Evolutionary conservation across 1,139 yeast genomes (phyloP), one percentile per base, ranked within the genome.

Genomic region (Chernovozyma sophiae-reginae): DNA sequence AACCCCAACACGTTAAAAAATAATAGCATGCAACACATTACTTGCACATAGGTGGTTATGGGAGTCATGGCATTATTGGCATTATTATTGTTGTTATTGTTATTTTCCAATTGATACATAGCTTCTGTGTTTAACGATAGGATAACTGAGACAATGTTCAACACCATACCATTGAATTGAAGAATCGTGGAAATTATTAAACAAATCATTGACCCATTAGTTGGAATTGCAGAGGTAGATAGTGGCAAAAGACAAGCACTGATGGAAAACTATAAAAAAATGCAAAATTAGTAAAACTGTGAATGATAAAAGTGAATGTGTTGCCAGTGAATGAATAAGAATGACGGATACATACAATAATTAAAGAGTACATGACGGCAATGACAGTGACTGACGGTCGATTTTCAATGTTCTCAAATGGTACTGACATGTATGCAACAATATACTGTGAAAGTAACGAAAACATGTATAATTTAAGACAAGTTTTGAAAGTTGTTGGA

Each of bases 351-450:
- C 67, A 29, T 54, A 62, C 68, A 60, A 58, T 54, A 5, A 58
- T 35, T 7, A 62, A 38, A 30, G 60, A 49, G 39, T 47, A 60
- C n/a, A 60, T 38, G 24, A 52, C 49, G 4, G 65, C 56, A 2
- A 68, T 43, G 1, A 60, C 41, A 3, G 53, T 44, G 2, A 62
- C 45, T 1, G 52, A 37, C 0, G 79, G 77, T 20, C 73, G 50
- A 36, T 69, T 61, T 24, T 57, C 60, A 7, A 74, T 61, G 14
- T 59, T 65, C 16, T 72, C 70, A 42, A 67, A 68, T 1, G 77
- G 75, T 25, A 70, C 63, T 2, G 65, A 60, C 16, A 60, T 51
- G 43, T 66, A 74, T 30, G 67, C 58, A 23, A 61, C 48, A 3
- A 69, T 43, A 36, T 73, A 65, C 43, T 72, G 73, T 1, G 55